phyloP scores from a whole-genome alignment of 2,329 filamentous ascomycete species.

The Colletotrichum neosansevieriae region DNA sequence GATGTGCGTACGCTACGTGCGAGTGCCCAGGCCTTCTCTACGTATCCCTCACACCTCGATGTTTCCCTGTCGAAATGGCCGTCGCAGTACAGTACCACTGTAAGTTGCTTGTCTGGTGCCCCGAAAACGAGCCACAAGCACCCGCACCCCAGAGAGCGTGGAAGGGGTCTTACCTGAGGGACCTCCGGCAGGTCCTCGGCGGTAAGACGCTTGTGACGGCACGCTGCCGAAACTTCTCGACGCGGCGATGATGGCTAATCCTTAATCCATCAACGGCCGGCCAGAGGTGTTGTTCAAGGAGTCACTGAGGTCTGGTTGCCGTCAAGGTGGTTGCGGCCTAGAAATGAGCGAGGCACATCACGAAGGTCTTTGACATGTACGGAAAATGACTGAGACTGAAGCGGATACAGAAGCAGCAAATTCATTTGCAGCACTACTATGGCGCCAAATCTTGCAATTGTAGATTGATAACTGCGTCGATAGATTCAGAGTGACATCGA shows the following conservation, averaged over 20 bases:
- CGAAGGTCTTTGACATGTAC: background rate
- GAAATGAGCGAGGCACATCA: no score
- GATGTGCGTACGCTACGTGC: background rate
- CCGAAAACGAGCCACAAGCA: slow-evolving; percentile 30
- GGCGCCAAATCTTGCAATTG: background rate
- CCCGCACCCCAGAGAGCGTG: background rate
- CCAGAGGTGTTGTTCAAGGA: background rate
- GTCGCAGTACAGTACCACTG: no score
- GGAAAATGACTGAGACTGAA: background rate
- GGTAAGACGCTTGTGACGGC: slow-evolving; percentile 6
- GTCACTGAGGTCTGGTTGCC: background rate
- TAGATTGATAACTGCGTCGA: background rate
- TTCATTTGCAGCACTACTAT: background rate
- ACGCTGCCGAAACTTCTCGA: slow-evolving; percentile 17
- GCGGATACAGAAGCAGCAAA: background rate
- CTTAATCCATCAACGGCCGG: background rate
- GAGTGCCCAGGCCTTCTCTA: background rate
- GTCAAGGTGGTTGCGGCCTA: background rate
- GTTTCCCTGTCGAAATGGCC: no score
- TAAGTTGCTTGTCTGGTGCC: background rate
- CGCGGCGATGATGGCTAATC: background rate
- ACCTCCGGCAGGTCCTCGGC: background rate
- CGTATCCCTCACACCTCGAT: no score
- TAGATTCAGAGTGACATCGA: background rate
- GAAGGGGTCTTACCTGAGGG: background rate